Percentiles rank a stretch among this genome's conserved stretches.
These are phyloP conservation scores for Venturiaceae sp. DNA, from an alignment of 2,329 filamentous ascomycete genomes.

Conservation along the genomic window DNA sequence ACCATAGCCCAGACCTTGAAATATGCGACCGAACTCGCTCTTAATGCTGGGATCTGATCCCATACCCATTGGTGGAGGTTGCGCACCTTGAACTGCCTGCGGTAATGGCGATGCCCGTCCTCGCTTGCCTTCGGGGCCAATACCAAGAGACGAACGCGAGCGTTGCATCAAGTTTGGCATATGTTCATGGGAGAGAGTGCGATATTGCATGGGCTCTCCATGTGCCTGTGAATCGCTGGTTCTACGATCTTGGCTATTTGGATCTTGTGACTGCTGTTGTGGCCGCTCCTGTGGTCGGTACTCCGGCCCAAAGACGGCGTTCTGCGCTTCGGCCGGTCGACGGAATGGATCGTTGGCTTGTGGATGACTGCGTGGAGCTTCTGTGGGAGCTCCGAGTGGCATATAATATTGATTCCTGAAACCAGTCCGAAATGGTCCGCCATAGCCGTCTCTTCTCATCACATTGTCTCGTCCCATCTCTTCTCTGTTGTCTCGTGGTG, in stretches of 20 bases:
- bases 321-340: neutral
- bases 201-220: neutral
- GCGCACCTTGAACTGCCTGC: conserved; percentile 87
- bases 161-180: conserved; percentile 34
- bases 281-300: conserved; percentile 1
- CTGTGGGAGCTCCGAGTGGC: neutral
- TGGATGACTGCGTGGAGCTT: conserved; percentile 9
- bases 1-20: conserved; percentile 71
- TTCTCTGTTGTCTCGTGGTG: conserved; percentile 1
- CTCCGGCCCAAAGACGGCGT: neutral
- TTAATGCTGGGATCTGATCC: conserved; percentile 83
- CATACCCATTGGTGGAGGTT: conserved; percentile 68
- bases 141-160: conserved; percentile 60
- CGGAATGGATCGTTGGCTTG: conserved; percentile 5
- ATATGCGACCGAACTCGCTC: conserved; percentile 90
- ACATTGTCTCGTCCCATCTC: conserved; percentile 4
- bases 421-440: neutral
- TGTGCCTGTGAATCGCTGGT: conserved; percentile 7
- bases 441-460: neutral
- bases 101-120: conserved; percentile 81
- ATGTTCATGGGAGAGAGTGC: conserved; percentile 12
- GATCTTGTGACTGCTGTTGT: neutral
- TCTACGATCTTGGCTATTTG: neutral
- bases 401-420: conserved; percentile 3
- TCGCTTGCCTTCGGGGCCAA: conserved; percentile 64